Base-by-base conservation (phyloP, 768 basidiomycete species). In the Saitozyma sp. region DNA sequence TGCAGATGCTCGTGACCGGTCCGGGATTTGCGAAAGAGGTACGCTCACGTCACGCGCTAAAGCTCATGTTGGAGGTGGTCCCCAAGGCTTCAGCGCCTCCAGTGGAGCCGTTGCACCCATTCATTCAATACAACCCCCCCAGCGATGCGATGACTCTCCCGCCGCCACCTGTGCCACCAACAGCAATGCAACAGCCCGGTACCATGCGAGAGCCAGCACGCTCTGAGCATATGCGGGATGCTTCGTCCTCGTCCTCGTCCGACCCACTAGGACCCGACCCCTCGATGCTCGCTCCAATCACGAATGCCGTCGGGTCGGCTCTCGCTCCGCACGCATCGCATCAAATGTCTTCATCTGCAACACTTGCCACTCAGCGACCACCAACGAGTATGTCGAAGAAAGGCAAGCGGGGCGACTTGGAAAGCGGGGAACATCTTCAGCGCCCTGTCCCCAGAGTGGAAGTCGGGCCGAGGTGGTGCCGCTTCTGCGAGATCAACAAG, bases 401-500 rank as follows among this genome's bases (percentile, higher is more conserved):
- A 29, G 29, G 29, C 29, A 29, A 29, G 29, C 29, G 29, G 29
- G 29, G 29, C 29, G 29, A 29, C 29, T 5, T 29, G 29, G 29
- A 29, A 5, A 29, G 29, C 29, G 29, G 29, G 29, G 29, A 29
- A 2, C 29, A 29, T 2, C 29, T 29, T 3, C 42, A 58, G 51
- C 39, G 67, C 19, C 74, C 74, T 8, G 52, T 68, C 9, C 71
- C 74, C 6, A 16, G 39, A 10, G 49, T 76, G 5, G 19, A 56
- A 4, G 20, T 45, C 11, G 62, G 62, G 0, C 69, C 70, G 6
- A 54, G 72, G 20, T 76, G 72, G 71, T 76, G 78, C 63, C 52
- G 62, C 14, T 74, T 66, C 49, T 79, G 78, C 52, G 62, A 72
- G 50, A 73, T 79, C 49, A 68, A 65, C 59, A 79, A 79, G 54